Evolutionary conservation across 208 protist genomes (phyloP), one percentile per base, ranked within the genome.

Genomic region (Porcisia hertigi): DNA sequence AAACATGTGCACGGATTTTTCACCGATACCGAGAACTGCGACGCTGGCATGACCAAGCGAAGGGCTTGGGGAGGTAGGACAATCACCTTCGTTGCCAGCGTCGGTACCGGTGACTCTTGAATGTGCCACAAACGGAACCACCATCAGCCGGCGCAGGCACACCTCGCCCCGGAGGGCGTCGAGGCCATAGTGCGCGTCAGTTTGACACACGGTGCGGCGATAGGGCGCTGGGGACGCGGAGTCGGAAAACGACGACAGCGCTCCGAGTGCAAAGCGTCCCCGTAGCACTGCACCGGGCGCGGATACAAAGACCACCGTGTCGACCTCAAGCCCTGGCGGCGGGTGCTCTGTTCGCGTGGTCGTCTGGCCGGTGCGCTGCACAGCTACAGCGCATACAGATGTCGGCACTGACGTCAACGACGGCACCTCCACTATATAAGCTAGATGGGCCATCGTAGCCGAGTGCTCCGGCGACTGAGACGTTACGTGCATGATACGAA

Each of bases 1-100:
- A 52, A 93, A 92, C 20, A 70, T 85, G 59, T 86, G 63, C 49
- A 93, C 66, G 11, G 82, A 74, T 16, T 84, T 78, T n/a, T 79
- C 76, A 18, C 80, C 85, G 3, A 92, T 23, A 54, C 83, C 92
- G 6, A 94, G 65, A 8, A 94, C 83, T 16, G 81, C 49, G 71
- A 72, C 66, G 47, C 23, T 63, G 14, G 49, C 65, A 25, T 60
- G 18, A 16, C 12, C 36, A 23, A 18, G 18, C 53, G 16, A n/a
- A 49, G 18, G 20, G 69, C 7, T 72, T 18, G 6, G 9, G 18
- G 53, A 18, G 34, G 45, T 43, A 20, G n/a, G n/a, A 7, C 18
- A 9, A 43, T 2, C 69, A 23, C 47, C 66, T 41, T 53, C 47
- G 16, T 6, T 7, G 14, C 47, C 34, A 60, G n/a, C 4, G 41